Evolutionary conservation across 176 grass and related monocot genomes (phyloP), one percentile per base, ranked within the genome.

Genomic region (Themeda triandra): DNA sequence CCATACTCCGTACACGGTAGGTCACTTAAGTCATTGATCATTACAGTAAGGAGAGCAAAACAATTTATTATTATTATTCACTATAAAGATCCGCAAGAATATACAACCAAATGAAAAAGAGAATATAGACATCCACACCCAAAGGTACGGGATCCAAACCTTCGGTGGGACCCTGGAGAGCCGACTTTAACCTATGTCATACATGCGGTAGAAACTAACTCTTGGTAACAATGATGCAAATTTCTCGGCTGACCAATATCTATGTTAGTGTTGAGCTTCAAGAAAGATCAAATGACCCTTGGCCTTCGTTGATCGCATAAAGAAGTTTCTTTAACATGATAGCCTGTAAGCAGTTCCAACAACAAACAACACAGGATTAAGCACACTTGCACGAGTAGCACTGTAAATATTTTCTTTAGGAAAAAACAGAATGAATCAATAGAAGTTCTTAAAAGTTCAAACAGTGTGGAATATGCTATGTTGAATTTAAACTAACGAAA

Each of bases 231-330:
- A 65, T 75, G 78, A 28, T 17, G 21, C 79, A 45, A 58, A 76
- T 41, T 77, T 69, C 68, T 60, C 6, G 12, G 36, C 54, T 24
- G 41, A 77, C 79, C 63, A 71, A 71, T 70, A 87, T 62, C 71
- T 88, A 78, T 88, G 86, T 88, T 71, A 83, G 86, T 88, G 23
- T 73, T 59, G 49, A 80, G 75, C 53, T 85, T 82, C 21, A 97
- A n/a, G 95, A 97, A 72, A 97, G 95, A 91, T 97, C 95, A 87
- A 97, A 97, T 29, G 95, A 97, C 32, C 95, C 95, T 82, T 92
- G 95, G 46, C 95, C 95, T 89, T 97, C 95, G 42, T 72, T 92
- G 73, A 97, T 94, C 5, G 95, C 92, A 81, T 94, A 97, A 84
- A 97, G 90, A 77, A 97, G 77, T 59, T 94, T 97, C 90, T 91